phyloP scores from a whole-genome alignment of 768 basidiomycete species.

The Termitomyces sp. region DNA sequence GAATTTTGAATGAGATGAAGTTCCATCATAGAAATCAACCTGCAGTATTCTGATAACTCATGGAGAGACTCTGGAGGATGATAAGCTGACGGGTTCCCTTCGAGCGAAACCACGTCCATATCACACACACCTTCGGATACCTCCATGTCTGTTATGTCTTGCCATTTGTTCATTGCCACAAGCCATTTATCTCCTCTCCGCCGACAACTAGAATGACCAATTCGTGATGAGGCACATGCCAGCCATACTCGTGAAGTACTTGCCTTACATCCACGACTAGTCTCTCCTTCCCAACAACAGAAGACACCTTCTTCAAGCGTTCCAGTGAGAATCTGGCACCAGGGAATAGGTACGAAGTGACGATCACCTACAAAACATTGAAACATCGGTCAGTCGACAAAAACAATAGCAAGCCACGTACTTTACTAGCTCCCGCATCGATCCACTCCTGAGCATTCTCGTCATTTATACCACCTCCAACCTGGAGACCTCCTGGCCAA shows the following conservation, averaged over 20 bases:
- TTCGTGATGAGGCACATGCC: background rate
- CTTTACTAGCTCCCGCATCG: conserved; percentile 87
- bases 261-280: conserved; percentile 95
- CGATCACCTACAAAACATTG: conserved; percentile 65
- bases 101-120: background rate
- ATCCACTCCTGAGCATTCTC: conserved; percentile 83
- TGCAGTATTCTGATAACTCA: conserved; percentile 76
- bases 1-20: background rate
- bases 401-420: conserved; percentile 5
- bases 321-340: conserved; percentile 71
- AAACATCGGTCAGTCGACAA: background rate
- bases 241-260: background rate
- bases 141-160: conserved; percentile 91
- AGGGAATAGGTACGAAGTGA: conserved; percentile 97
- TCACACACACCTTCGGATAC: conserved; percentile 63
- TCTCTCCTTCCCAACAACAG: conserved; percentile 70
- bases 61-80: conserved; percentile 62
- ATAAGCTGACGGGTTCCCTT: background rate
- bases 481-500: conserved; percentile 85
- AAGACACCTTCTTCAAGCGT: conserved; percentile 57
- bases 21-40: conserved; percentile 30
- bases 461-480: conserved; percentile 89
- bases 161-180: conserved; percentile 99
- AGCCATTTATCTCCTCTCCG: conserved; percentile 74
- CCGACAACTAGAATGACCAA: conserved; percentile 62